phyloP scores from a whole-genome alignment of 768 basidiomycete genomes.

The Russula compacta region DNA sequence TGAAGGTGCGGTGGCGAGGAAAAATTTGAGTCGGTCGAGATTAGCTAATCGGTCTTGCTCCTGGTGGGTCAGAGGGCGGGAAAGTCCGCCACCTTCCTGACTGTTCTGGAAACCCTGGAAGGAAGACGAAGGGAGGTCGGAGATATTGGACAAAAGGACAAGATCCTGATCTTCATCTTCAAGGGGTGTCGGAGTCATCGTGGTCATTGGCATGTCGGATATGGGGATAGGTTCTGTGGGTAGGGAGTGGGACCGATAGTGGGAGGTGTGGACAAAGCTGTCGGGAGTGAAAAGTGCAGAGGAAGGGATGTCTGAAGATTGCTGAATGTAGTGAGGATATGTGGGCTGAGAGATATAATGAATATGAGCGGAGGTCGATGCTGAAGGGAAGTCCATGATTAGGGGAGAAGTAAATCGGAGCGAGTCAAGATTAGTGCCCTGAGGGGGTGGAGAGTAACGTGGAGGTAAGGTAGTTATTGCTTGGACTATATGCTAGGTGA shows the following conservation, averaged over 20 bases:
- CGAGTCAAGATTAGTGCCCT: slow-evolving; percentile 7
- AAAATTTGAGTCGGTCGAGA: slow-evolving; percentile 79
- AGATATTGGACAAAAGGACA: slow-evolving; percentile 13
- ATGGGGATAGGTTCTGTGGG: slow-evolving; percentile 6
- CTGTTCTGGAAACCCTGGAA: slow-evolving; percentile 14
- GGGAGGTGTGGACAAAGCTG: not conserved
- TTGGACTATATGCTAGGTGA: slow-evolving; percentile 12
- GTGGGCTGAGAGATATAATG: slow-evolving; percentile 15
- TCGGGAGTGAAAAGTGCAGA: slow-evolving; percentile 11
- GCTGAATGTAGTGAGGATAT: slow-evolving; percentile 14
- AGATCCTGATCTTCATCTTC: slow-evolving; percentile 20
- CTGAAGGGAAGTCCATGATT: slow-evolving; percentile 11
- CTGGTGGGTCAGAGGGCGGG: slow-evolving; percentile 48
- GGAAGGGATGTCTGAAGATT: slow-evolving; percentile 4
- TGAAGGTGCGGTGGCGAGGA: slow-evolving; percentile 77
- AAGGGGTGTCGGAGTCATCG: slow-evolving; percentile 15
- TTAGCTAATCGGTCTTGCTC: slow-evolving; percentile 67
- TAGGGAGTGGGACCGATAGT: slow-evolving; percentile 5
- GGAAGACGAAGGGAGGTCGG: slow-evolving; percentile 12
- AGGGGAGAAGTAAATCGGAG: slow-evolving; percentile 3
- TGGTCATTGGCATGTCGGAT: slow-evolving; percentile 7
- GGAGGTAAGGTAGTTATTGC: slow-evolving; percentile 9
- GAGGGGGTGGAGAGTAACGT: slow-evolving; percentile 3
- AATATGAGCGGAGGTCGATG: slow-evolving; percentile 6
- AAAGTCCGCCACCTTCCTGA: slow-evolving; percentile 28